Conservation (phyloP, 208 protist species). For the Leishmania lainsoni region DNA sequence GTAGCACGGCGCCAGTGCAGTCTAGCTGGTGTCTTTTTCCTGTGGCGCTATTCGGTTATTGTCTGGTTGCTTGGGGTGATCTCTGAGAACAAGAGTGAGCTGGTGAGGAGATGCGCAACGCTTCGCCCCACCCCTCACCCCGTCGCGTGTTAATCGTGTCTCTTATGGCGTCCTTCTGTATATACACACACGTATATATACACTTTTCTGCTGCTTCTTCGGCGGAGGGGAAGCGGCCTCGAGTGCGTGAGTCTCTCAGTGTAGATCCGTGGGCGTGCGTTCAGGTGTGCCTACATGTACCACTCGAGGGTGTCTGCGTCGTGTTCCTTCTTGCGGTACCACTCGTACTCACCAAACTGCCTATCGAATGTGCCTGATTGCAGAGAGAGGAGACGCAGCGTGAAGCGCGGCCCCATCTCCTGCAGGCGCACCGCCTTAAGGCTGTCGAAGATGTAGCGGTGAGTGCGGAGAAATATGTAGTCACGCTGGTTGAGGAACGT, state of each 20-base stretch:
- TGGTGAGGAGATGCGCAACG: not conserved
- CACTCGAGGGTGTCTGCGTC: slow-evolving; percentile 90
- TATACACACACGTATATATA: not conserved
- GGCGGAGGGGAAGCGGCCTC: not conserved
- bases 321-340: slow-evolving; percentile 93
- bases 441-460: slow-evolving; percentile 94
- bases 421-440: slow-evolving; percentile 88
- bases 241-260: not conserved
- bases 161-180: not conserved
- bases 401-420: slow-evolving; percentile 94
- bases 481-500: slow-evolving; percentile 95
- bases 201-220: not conserved
- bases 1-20: not conserved
- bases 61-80: not conserved
- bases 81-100: not conserved
- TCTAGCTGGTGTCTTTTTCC: not conserved
- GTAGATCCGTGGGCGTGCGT: not conserved
- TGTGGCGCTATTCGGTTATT: not conserved
- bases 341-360: slow-evolving; percentile 95
- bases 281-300: slow-evolving; percentile 63
- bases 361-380: slow-evolving; percentile 93
- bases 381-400: slow-evolving; percentile 85
- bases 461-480: slow-evolving; percentile 93
- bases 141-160: slow-evolving; percentile 5
- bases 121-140: not conserved